A percentile compares a stretch with the other conserved stretches of the same genome.
Evolutionary conservation across 2,329 filamentous ascomycete species (phyloP).

Genomic region (Talaromyces atroroseus): DNA sequence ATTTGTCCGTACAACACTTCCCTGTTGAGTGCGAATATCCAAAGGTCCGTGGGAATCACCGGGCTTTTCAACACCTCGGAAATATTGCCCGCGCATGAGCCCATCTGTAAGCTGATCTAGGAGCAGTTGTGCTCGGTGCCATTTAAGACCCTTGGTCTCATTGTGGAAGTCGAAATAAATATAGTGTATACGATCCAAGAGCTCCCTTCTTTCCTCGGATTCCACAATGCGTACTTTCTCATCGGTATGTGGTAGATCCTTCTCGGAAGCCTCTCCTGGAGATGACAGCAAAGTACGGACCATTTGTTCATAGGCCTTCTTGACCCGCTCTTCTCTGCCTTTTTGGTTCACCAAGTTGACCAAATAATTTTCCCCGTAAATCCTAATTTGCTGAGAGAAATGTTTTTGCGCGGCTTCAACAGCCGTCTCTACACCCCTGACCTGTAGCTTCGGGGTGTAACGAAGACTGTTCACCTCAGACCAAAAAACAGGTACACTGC

Average conservation of each 20-base stretch:
- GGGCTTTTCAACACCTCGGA: constrained; percentile 82
- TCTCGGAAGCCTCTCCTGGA: constrained; percentile 60
- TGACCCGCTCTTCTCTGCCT: constrained; percentile 81
- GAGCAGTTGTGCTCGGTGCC: constrained; percentile 84
- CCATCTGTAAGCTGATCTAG: constrained; percentile 75
- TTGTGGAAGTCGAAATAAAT: constrained; percentile 98
- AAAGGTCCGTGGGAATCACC: constrained; percentile 64
- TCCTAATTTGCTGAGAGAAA: constrained; percentile 84
- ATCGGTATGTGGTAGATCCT: constrained; percentile 56
- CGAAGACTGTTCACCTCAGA: constrained; percentile 88
- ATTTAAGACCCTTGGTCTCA: constrained; percentile 90
- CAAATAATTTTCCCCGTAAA: constrained; percentile 95
- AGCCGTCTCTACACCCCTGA: constrained; percentile 77
- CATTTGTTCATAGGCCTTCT: constrained; percentile 90
- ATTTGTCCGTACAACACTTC: constrained; percentile 89
- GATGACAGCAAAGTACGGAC: constrained; percentile 68
- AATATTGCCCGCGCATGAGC: constrained; percentile 77
- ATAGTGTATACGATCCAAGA: constrained; percentile 85
- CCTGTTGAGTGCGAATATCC: constrained; percentile 76
- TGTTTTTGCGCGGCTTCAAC: constrained; percentile 74
- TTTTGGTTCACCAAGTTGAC: constrained; percentile 97
- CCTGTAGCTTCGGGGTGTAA: constrained; percentile 85
- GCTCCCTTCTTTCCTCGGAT: constrained; percentile 51
- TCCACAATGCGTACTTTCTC: constrained; percentile 82
- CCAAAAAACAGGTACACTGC: constrained; percentile 95